A percentile compares a stretch with the other conserved stretches of the same genome.
Evolutionary conservation across 2,329 filamentous ascomycete genomes (phyloP).

Genomic region (Fusarium sublunatum): DNA sequence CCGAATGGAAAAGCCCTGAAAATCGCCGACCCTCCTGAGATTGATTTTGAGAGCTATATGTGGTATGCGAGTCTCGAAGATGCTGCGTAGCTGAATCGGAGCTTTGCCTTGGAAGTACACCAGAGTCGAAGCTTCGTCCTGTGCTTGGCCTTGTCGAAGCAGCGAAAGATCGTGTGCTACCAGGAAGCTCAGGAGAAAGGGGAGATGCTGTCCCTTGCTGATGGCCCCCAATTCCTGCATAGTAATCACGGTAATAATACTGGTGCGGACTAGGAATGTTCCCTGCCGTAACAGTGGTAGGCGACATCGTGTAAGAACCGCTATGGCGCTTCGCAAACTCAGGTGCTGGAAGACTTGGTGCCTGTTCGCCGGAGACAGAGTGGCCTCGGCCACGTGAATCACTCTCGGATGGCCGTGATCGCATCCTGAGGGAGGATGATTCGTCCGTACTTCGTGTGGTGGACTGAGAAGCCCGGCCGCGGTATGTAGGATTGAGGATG

Average conservation of each 20-base stretch:
- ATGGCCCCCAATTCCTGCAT: conserved; percentile 37
- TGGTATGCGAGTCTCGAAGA: conserved; percentile 66
- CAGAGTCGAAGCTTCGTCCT: conserved; percentile 68
- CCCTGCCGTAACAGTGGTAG: conserved; percentile 54
- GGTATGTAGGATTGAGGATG: conserved; percentile 80
- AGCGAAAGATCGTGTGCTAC: conserved; percentile 61
- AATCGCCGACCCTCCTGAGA: conserved; percentile 65
- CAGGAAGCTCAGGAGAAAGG: conserved; percentile 64
- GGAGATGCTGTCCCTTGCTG: conserved; percentile 68
- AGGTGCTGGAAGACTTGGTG: conserved; percentile 71
- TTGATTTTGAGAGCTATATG: conserved; percentile 62
- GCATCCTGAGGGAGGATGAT: conserved; percentile 58
- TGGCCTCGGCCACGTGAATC: conserved; percentile 66
- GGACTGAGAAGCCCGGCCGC: conserved; percentile 67
- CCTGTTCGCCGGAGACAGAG: conserved; percentile 71
- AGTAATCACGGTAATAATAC: conserved; percentile 65
- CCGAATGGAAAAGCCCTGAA: conserved; percentile 87
- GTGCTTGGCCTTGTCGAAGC: conserved; percentile 66
- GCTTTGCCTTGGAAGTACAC: conserved; percentile 62
- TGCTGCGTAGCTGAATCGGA: conserved; percentile 60
- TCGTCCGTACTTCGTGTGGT: conserved; percentile 67
- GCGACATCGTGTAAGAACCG: conserved; percentile 72
- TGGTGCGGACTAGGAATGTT: conserved; percentile 62
- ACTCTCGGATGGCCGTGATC: conserved; percentile 61
- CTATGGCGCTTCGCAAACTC: conserved; percentile 75